These are phyloP conservation scores for Cystofilobasidium ferigula DNA, from an alignment of 768 basidiomycete species.

Conservation along the genomic window DNA sequence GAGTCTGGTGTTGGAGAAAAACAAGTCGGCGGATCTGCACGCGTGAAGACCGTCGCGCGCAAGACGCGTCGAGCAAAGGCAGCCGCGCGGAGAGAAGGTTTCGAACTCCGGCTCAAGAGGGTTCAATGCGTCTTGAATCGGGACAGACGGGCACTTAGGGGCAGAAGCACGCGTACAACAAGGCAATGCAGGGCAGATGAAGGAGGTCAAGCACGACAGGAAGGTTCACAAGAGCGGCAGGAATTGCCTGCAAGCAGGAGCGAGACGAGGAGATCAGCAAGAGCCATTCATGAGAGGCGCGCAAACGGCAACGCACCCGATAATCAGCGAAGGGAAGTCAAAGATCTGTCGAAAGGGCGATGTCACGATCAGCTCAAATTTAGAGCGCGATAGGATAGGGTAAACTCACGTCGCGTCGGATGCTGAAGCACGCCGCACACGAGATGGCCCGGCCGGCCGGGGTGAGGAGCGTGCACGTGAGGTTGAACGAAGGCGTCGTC, in stretches of 20 bases:
- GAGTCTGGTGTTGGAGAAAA: neutral
- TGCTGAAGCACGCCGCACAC: conserved; percentile 90
- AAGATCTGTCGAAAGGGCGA: conserved; percentile 44
- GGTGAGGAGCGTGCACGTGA: conserved; percentile 79
- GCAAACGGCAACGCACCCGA: conserved; percentile 42
- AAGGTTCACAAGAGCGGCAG: neutral
- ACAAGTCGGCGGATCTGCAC: neutral
- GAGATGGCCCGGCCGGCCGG: conserved; percentile 73
- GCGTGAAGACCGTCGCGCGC: no score
- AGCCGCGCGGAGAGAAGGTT: no score
- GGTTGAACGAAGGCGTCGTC: conserved; percentile 82
- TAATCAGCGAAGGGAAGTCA: conserved; percentile 76
- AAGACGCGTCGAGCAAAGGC: no score
- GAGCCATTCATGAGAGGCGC: neutral
- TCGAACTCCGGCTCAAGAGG: no score
- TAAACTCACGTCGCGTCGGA: conserved; percentile 55
- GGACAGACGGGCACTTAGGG: no score
- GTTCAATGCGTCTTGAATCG: no score
- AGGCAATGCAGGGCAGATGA: neutral
- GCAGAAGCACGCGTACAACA: neutral
- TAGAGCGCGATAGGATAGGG: neutral
- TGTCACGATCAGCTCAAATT: neutral
- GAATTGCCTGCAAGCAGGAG: conserved; percentile 2
- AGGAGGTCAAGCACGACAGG: neutral
- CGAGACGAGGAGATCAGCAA: neutral